phyloP scores from a whole-genome alignment of 768 basidiomycete species.

The Lepiota subincarnata region DNA sequence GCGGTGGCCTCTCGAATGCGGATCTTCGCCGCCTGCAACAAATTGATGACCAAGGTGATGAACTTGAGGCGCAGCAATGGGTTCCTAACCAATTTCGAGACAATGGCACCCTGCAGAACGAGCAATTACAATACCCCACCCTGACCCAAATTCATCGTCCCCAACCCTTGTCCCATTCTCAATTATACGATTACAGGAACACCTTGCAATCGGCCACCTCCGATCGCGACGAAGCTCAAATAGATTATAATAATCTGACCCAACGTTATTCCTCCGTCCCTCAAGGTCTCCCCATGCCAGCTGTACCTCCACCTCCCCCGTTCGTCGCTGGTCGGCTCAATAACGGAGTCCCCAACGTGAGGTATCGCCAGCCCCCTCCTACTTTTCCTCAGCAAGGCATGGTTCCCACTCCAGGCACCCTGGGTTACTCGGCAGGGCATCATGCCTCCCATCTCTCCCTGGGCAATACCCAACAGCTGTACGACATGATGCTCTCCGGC shows the following conservation, averaged over 20 bases:
- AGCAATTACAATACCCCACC: constrained; percentile 65
- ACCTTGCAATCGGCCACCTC: constrained; percentile 18
- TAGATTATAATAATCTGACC: constrained; percentile 52
- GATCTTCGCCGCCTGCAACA: constrained; percentile 76
- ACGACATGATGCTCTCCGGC: constrained; percentile 71
- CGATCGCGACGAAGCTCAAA: constrained; percentile 42
- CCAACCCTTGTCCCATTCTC: constrained; percentile 45
- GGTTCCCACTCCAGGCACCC: constrained; percentile 47
- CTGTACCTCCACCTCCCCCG: constrained; percentile 33
- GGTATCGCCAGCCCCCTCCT: constrained; percentile 63
- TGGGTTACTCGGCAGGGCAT: constrained; percentile 47
- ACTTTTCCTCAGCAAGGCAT: constrained; percentile 52
- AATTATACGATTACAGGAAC: constrained; percentile 27
- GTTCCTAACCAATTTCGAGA: constrained; percentile 48
- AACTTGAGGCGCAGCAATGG: constrained; percentile 48
- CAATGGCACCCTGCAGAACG: constrained; percentile 24
- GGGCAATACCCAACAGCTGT: constrained; percentile 72
- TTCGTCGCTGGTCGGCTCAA: constrained; percentile 51
- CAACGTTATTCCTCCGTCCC: constrained; percentile 35
- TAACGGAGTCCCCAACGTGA: constrained; percentile 40
- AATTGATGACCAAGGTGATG: constrained; percentile 47
- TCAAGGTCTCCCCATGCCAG: constrained; percentile 15
- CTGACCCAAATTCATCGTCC: constrained; percentile 55
- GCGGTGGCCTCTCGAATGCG: constrained; percentile 68
- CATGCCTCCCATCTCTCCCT: constrained; percentile 69